These are phyloP conservation scores for Populus tremula DNA, from an alignment of 345 rosid genomes.

Conservation along the genomic window DNA sequence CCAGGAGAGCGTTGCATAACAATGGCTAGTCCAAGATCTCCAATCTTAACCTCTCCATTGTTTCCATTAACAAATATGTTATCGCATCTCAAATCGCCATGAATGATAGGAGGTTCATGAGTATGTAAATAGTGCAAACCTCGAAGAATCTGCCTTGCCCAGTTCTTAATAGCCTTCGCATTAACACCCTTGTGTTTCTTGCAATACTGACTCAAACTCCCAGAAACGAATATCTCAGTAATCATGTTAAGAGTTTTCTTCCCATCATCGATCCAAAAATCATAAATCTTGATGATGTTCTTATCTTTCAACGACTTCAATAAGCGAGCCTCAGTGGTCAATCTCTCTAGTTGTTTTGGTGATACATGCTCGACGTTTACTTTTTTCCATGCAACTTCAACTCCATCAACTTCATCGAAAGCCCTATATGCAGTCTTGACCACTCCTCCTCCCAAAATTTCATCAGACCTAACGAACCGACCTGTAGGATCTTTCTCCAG, in stretches of 20 bases:
- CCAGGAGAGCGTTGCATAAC: background rate
- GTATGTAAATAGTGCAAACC: background rate
- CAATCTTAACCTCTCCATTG: background rate
- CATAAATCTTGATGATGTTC: background rate
- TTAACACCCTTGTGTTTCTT: background rate
- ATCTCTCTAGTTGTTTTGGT: background rate
- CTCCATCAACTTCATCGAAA: background rate
- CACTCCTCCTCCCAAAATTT: background rate
- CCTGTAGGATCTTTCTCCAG: background rate
- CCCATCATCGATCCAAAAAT: background rate
- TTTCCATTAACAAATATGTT: conserved; percentile 1
- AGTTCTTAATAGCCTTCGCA: background rate
- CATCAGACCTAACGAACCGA: background rate
- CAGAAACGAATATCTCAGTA: background rate
- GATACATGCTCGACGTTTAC: background rate
- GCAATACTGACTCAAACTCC: background rate
- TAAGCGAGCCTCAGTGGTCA: background rate
- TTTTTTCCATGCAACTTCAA: background rate
- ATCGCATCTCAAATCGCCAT: background rate
- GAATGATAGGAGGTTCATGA: background rate
- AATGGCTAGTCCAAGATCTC: background rate
- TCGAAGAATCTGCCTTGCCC: background rate
- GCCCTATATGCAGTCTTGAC: background rate
- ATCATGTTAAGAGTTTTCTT: background rate
- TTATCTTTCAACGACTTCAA: background rate